These are phyloP conservation scores for Nicotiana tabacum DNA, from an alignment of 257 asterid genomes.

Conservation along the genomic window DNA sequence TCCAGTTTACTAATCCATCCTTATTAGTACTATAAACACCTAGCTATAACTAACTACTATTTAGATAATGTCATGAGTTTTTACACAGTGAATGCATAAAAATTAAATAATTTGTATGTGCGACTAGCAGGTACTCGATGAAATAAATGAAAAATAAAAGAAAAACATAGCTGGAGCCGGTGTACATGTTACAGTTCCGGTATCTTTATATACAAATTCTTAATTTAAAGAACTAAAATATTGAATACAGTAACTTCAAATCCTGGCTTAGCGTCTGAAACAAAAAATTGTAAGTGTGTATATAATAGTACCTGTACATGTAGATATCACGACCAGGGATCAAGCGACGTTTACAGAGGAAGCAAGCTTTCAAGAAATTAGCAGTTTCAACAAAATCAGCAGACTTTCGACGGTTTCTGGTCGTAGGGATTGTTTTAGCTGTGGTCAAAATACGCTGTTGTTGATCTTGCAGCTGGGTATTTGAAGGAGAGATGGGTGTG, in stretches of 20 bases:
- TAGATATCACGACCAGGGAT: constrained; percentile 18
- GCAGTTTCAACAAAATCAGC: constrained; percentile 12
- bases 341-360: constrained; percentile 14
- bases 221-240: too few species aligned
- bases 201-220: too few species aligned
- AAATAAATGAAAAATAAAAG: too few species aligned
- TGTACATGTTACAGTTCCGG: too few species aligned
- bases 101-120: too few species aligned
- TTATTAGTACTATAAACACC: too few species aligned
- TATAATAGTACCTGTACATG: constrained; percentile 13
- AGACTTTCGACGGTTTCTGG: constrained; percentile 2
- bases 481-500: neutral
- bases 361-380: constrained; percentile 13
- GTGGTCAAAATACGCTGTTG: neutral
- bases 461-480: neutral
- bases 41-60: neutral
- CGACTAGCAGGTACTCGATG: too few species aligned
- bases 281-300: neutral
- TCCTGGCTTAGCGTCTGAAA: too few species aligned
- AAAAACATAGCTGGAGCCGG: too few species aligned
- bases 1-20: neutral
- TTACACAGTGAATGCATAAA: neutral
- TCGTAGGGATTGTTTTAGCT: neutral
- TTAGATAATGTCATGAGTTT: neutral
- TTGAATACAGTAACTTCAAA: too few species aligned